Conservation (phyloP, 1,284 basidiomycete species). For the Filobasidium uniguttulatum region DNA sequence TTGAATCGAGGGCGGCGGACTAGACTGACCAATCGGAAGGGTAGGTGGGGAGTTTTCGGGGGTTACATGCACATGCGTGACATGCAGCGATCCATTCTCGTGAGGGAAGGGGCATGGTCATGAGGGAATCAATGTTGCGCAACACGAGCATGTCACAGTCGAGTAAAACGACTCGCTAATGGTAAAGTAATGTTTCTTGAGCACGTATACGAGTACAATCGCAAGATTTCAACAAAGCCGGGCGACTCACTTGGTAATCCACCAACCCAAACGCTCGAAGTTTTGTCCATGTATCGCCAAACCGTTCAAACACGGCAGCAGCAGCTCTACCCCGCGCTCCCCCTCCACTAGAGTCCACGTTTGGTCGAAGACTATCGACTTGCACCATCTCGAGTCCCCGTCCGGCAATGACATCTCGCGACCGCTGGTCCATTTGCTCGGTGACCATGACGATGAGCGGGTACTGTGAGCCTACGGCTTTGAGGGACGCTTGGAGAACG, state of each 20-base stretch:
- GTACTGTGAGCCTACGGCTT: constrained; percentile 52
- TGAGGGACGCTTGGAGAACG: constrained; percentile 56
- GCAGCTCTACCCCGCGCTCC: neutral
- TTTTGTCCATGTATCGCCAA: constrained; percentile 83
- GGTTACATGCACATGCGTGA: constrained; percentile 90
- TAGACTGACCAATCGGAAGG: constrained; percentile 67
- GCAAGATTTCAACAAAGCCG: neutral
- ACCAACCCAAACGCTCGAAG: constrained; percentile 61
- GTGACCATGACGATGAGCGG: constrained; percentile 73
- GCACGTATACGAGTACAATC: neutral
- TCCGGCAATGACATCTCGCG: constrained; percentile 45
- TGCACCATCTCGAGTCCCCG: constrained; percentile 47
- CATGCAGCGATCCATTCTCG: constrained; percentile 64
- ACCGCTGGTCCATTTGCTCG: constrained; percentile 45
- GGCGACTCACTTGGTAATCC: constrained; percentile 53
- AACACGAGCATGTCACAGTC: constrained; percentile 85
- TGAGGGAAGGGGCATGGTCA: constrained; percentile 51
- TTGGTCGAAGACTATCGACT: constrained; percentile 43
- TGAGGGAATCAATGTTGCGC: constrained; percentile 81
- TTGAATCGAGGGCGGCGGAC: constrained; percentile 3
- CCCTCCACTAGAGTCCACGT: constrained; percentile 37
- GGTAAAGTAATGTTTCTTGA: neutral
- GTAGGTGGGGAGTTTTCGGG: constrained; percentile 66
- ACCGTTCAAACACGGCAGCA: constrained; percentile 39
- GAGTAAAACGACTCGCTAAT: constrained; percentile 62